Percentiles rank a stretch among this genome's conserved stretches.
Conservation (phyloP, 169 alveolate genomes). For the Plasmodium gonderi region DNA sequence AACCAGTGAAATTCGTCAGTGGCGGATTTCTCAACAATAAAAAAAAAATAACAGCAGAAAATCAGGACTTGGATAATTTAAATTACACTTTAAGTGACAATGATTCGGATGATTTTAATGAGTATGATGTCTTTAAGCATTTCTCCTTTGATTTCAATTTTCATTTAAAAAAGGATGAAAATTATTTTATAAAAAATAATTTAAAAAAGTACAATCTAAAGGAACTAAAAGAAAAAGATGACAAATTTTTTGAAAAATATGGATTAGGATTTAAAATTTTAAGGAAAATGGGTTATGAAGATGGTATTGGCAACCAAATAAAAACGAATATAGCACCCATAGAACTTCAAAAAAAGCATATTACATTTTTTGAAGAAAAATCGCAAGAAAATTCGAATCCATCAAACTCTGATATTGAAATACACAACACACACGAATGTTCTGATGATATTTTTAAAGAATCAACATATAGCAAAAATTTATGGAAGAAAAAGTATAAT, state of each 20-base stretch:
- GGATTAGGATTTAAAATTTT: constrained; percentile 74
- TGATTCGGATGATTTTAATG: constrained; percentile 58
- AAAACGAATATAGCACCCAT: constrained; percentile 74
- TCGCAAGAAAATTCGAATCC: background rate
- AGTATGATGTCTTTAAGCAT: constrained; percentile 59
- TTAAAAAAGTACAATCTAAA: constrained; percentile 50
- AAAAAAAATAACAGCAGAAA: background rate
- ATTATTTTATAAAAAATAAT: constrained; percentile 39
- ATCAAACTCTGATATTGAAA: constrained; percentile 5
- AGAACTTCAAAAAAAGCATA: constrained; percentile 55
- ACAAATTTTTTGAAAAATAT: constrained; percentile 49
- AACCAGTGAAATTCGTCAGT: constrained; percentile 69
- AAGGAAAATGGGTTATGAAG: constrained; percentile 72
- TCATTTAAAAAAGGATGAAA: constrained; percentile 32
- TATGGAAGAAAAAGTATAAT: constrained; percentile 52
- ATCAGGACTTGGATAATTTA: background rate
- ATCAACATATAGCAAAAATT: constrained; percentile 13
- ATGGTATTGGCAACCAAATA: constrained; percentile 69
- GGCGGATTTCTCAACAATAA: constrained; percentile 48
- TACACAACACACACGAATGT: background rate
- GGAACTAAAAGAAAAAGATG: constrained; percentile 40
- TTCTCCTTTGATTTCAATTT: constrained; percentile 53
- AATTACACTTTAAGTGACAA: constrained; percentile 8
- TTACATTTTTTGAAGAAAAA: constrained; percentile 41
- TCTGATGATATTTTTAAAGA: background rate